These are phyloP conservation scores for Craspedostauros australis DNA, from an alignment of 108 stramenopile genomes.

Conservation along the genomic window DNA sequence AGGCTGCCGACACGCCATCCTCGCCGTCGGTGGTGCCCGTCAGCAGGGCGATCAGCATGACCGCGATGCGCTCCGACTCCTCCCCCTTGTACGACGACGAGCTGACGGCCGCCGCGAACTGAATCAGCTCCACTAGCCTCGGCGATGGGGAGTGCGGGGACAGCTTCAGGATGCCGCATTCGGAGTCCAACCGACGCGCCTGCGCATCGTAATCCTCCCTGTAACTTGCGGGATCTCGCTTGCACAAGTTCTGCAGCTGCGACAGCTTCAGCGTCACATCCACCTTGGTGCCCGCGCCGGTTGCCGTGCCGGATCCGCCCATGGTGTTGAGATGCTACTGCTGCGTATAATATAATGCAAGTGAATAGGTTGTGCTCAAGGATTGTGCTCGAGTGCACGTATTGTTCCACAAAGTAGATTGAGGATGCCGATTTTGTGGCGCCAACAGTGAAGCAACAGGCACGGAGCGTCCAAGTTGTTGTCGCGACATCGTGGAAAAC, in stretches of 20 bases:
- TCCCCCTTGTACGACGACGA: conserved; percentile 69
- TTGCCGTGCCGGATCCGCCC: conserved; percentile 21
- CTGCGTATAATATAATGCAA: too few species aligned
- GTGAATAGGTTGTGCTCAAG: too few species aligned
- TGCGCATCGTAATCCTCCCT: conserved; percentile 92
- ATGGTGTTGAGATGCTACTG: too few species aligned
- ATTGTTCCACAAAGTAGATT: too few species aligned
- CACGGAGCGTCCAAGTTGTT: too few species aligned
- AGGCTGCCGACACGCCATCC: background rate
- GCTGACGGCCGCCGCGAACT: conserved; percentile 84
- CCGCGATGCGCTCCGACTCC: conserved; percentile 70
- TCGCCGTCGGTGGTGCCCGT: conserved; percentile 32
- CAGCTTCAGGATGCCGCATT: conserved; percentile 62
- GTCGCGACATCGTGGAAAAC: too few species aligned
- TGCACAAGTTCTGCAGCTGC: conserved; percentile 94
- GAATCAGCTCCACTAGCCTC: conserved; percentile 78
- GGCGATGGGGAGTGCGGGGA: conserved; percentile 69
- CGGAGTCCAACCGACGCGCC: conserved; percentile 65
- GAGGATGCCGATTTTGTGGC: too few species aligned
- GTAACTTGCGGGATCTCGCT: conserved; percentile 92
- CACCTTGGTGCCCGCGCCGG: conserved; percentile 50
- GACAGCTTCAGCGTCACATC: conserved; percentile 78
- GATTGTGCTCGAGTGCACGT: too few species aligned
- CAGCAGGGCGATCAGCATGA: conserved; percentile 72
- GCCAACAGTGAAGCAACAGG: too few species aligned